These are phyloP conservation scores for Zizania latifolia DNA, from an alignment of 176 grass and related monocot species.

Conservation along the genomic window DNA sequence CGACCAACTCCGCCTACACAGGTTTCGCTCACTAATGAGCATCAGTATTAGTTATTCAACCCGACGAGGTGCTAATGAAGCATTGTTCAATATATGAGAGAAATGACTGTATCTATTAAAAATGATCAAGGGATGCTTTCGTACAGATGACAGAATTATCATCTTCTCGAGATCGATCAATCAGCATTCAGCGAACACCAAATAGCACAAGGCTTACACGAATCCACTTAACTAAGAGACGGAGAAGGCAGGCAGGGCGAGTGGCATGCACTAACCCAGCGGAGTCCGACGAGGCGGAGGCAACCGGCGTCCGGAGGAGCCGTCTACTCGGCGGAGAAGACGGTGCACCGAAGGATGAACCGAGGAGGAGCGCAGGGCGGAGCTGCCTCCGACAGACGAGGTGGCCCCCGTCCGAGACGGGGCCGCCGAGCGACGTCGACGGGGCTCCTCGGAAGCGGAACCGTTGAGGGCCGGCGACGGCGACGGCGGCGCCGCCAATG, in stretches of 20 bases:
- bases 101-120: neutral
- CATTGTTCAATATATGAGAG: neutral
- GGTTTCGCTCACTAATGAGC: neutral
- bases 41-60: neutral
- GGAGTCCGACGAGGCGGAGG: constrained; percentile 49
- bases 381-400: constrained; percentile 56
- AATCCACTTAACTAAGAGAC: too few relatives aligned
- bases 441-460: neutral
- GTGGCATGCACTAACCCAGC: constrained; percentile 65
- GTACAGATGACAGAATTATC: neutral
- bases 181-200: neutral
- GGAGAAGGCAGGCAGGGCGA: neutral
- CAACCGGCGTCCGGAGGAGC: neutral
- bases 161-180: neutral
- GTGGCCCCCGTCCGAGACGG: constrained; percentile 37
- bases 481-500: constrained; percentile 4
- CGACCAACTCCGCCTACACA: neutral
- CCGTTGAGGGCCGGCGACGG: neutral
- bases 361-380: constrained; percentile 32
- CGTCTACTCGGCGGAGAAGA: neutral
- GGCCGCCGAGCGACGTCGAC: neutral
- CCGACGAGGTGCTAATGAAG: neutral
- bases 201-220: neutral
- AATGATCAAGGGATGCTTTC: neutral
- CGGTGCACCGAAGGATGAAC: neutral